Conservation (phyloP, 2,329 filamentous ascomycete species). For the Dactylella cylindrospora region DNA sequence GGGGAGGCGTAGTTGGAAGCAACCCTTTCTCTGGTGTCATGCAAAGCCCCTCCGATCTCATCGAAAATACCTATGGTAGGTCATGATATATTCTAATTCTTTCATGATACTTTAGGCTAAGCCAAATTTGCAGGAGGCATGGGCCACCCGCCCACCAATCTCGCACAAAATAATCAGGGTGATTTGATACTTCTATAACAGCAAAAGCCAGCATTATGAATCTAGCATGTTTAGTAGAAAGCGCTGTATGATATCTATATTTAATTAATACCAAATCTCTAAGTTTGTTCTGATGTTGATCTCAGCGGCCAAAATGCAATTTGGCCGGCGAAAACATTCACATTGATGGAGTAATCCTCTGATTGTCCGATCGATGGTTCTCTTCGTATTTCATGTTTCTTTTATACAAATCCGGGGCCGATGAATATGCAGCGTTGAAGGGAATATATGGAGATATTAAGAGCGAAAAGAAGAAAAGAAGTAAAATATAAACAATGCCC, state of each 20-base stretch:
- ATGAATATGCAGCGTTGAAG: conserved; percentile 26
- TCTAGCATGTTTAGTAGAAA: not conserved
- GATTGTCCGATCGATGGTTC: conserved; percentile 16
- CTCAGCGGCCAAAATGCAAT: no score
- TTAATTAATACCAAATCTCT: not conserved
- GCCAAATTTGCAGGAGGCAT: conserved; percentile 19
- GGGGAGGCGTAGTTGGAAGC: conserved; percentile 35
- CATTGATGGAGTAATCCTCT: no score
- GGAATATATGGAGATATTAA: conserved; percentile 42
- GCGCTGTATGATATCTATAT: conserved; percentile 39
- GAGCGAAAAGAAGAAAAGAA: conserved; percentile 42
- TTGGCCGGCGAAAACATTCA: no score
- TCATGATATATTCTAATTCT: not conserved
- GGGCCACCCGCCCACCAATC: conserved; percentile 28
- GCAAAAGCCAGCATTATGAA: conserved; percentile 1
- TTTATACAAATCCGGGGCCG: conserved; percentile 37
- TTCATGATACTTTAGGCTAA: not conserved
- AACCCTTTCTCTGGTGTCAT: conserved; percentile 41
- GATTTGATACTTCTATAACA: conserved; percentile 35
- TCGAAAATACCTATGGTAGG: conserved; percentile 41
- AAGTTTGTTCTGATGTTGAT: not conserved
- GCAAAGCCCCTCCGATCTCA: conserved; percentile 40
- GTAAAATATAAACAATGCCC: no score
- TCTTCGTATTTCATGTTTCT: conserved; percentile 38
- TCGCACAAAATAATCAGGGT: conserved; percentile 37